phyloP scores from a whole-genome alignment of 345 rosid species.

The Ricinus communis region DNA sequence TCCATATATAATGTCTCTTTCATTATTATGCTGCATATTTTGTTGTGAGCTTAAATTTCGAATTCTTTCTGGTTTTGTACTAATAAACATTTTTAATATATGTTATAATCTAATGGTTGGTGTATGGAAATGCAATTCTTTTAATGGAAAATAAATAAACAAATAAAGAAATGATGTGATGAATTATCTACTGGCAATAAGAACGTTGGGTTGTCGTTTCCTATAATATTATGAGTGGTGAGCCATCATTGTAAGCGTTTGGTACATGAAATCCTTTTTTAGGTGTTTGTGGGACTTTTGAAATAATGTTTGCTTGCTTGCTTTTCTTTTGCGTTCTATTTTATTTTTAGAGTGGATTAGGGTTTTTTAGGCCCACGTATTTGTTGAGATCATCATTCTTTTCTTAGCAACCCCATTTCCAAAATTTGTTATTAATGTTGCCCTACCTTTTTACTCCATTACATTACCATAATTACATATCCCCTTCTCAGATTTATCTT shows the following conservation, averaged over 20 bases:
- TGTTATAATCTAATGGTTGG: background rate
- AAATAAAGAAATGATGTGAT: background rate
- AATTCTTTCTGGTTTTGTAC: background rate
- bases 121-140: background rate
- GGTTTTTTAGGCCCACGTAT: too few relatives aligned
- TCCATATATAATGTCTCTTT: too few relatives aligned
- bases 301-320: slow-evolving; percentile 10
- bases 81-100: background rate
- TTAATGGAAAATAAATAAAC: background rate
- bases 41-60: background rate
- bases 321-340: background rate
- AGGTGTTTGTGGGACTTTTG: slow-evolving; percentile 5
- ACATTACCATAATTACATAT: too few relatives aligned
- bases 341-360: background rate
- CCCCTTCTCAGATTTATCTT: too few relatives aligned
- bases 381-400: too few relatives aligned
- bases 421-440: too few relatives aligned
- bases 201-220: slow-evolving; percentile 20
- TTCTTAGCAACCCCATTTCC: too few relatives aligned
- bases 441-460: too few relatives aligned
- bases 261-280: background rate
- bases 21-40: too few relatives aligned
- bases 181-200: background rate
- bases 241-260: slow-evolving; percentile 6
- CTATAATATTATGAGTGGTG: background rate